Evolutionary conservation across 2,329 filamentous ascomycete genomes (phyloP).

Genomic region (Colletotrichum spinosum): DNA sequence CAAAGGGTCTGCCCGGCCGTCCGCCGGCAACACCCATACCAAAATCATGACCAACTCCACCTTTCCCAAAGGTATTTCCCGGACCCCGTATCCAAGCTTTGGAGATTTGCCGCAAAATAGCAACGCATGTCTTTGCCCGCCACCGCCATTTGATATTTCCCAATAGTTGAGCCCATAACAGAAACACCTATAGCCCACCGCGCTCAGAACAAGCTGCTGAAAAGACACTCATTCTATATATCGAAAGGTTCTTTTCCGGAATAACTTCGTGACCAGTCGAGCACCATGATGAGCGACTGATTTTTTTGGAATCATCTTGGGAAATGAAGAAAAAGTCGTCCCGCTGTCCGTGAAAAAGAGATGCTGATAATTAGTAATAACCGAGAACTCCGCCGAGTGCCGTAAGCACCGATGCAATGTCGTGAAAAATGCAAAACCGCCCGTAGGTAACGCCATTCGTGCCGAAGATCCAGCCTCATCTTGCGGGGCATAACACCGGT

Average conservation of each 20-base stretch:
- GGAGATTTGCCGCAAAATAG: conserved; percentile 42
- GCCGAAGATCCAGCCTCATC: conserved; percentile 52
- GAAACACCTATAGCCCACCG: conserved; percentile 48
- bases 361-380: conserved; percentile 41
- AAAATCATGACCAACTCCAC: conserved; percentile 50
- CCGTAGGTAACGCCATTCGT: conserved; percentile 56
- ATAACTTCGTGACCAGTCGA: conserved; percentile 38
- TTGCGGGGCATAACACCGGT: conserved; percentile 43
- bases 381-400: conserved; percentile 56
- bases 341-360: conserved; percentile 49
- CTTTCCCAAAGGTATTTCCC: conserved; percentile 42
- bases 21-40: conserved; percentile 29
- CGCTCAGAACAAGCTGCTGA: conserved; percentile 41
- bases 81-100: conserved; percentile 43
- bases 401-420: conserved; percentile 62
- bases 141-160: conserved; percentile 45
- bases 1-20: conserved; percentile 20
- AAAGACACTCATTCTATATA: conserved; percentile 63
- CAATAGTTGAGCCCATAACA: conserved; percentile 50
- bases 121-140: conserved; percentile 50
- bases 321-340: conserved; percentile 49
- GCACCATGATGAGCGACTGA: conserved; percentile 46
- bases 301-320: conserved; percentile 56
- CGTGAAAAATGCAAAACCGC: conserved; percentile 58
- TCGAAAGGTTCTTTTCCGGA: conserved; percentile 57